Evolutionary conservation across 2,329 filamentous ascomycete genomes (phyloP).

Genomic region (Botrytis sinoallii): DNA sequence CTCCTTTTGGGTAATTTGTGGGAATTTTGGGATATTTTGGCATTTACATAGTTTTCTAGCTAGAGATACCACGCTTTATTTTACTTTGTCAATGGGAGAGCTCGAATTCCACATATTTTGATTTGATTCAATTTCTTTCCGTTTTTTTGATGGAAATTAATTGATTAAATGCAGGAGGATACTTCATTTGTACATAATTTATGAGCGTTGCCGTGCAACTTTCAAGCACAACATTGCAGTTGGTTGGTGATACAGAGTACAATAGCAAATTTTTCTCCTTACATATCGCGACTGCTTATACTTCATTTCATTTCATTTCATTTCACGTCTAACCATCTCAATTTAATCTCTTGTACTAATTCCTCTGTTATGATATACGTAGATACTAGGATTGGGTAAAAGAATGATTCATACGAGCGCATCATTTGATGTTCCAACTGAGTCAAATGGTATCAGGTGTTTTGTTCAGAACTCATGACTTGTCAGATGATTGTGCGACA

Average conservation of each 20-base stretch:
- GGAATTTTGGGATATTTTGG: neutral
- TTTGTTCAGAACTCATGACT: neutral
- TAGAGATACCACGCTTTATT: neutral
- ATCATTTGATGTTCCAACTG: neutral
- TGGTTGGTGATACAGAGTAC: neutral
- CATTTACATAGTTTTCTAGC: neutral
- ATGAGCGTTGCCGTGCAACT: too few species aligned
- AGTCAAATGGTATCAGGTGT: neutral
- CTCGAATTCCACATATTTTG: neutral
- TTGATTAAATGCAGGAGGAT: neutral
- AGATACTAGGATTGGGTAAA: neutral
- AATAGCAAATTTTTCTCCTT: neutral
- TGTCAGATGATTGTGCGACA: neutral
- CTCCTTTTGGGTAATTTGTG: neutral
- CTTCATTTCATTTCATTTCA: neutral
- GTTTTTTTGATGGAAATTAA: neutral
- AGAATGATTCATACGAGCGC: neutral
- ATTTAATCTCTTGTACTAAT: too few species aligned
- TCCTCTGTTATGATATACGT: neutral
- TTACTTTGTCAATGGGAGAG: neutral
- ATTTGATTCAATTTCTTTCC: neutral
- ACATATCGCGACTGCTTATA: too few species aligned
- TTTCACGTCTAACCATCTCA: too few species aligned
- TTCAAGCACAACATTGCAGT: neutral
- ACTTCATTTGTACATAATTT: neutral